Evolutionary conservation across 768 basidiomycete genomes (phyloP).

Genomic region (Lactifluus piperatus): DNA sequence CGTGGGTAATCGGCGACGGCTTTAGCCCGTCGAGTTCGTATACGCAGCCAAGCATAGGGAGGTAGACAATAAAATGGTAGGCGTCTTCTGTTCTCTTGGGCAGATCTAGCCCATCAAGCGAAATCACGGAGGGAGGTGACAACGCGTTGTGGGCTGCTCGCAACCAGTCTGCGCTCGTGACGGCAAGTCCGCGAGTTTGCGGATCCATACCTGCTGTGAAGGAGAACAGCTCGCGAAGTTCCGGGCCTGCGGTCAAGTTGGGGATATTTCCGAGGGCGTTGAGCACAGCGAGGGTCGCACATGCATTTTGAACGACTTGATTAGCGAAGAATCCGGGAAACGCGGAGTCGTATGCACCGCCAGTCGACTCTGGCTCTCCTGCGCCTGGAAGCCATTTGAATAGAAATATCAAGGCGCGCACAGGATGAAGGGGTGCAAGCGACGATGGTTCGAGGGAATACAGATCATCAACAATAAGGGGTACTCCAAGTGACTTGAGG

Average conservation of each 20-base stretch:
- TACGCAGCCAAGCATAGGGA: slow-evolving; percentile 72
- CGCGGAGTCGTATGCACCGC: slow-evolving; percentile 60
- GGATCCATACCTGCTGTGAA: slow-evolving; percentile 87
- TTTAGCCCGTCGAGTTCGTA: slow-evolving; percentile 95
- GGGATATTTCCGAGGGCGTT: slow-evolving; percentile 85
- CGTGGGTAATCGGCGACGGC: slow-evolving; percentile 69
- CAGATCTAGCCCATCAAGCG: slow-evolving; percentile 72
- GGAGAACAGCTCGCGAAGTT: slow-evolving; percentile 61
- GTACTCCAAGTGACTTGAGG: slow-evolving; percentile 67
- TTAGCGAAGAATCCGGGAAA: slow-evolving; percentile 90
- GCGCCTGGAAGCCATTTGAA: slow-evolving; percentile 87
- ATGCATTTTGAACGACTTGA: slow-evolving; percentile 93
- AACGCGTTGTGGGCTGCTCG: slow-evolving; percentile 87
- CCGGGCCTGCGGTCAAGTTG: slow-evolving; percentile 49
- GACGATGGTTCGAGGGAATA: slow-evolving; percentile 76
- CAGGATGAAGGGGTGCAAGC: slow-evolving; percentile 64
- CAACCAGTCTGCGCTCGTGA: slow-evolving; percentile 75
- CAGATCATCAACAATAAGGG: slow-evolving; percentile 83
- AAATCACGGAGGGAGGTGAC: slow-evolving; percentile 83
- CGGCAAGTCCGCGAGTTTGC: slow-evolving; percentile 70
- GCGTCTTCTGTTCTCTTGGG: slow-evolving; percentile 68
- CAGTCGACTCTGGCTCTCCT: slow-evolving; percentile 33
- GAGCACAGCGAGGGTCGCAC: slow-evolving; percentile 89
- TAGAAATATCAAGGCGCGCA: slow-evolving; percentile 88
- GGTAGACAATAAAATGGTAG: slow-evolving; percentile 94